A percentile compares a stretch with the other conserved stretches of the same genome.
These are phyloP conservation scores for Coleophoma eucalyptorum DNA, from an alignment of 2,329 filamentous ascomycete genomes.

Conservation along the genomic window DNA sequence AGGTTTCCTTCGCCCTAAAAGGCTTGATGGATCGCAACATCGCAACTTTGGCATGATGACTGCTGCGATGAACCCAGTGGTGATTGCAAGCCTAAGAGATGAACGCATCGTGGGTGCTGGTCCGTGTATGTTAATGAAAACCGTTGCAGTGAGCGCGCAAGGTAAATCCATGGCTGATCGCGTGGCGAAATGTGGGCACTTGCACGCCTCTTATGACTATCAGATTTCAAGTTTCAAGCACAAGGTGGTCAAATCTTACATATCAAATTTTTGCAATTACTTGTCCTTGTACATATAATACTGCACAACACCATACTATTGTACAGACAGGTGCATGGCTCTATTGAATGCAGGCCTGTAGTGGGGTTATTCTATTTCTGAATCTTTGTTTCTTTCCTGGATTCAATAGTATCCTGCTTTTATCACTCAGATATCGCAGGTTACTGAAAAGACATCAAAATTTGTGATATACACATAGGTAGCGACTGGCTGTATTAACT, in stretches of 20 bases:
- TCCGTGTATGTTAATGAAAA: background rate
- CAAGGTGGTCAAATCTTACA: background rate
- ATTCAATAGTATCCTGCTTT: no score
- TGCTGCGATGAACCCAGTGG: background rate
- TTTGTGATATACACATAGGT: no score
- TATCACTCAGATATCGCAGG: no score
- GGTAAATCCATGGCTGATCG: background rate
- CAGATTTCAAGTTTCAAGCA: background rate
- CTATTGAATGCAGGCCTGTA: no score
- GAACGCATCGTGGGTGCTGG: no score
- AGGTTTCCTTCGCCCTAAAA: background rate
- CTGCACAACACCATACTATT: no score
- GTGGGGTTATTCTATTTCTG: no score
- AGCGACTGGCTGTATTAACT: no score
- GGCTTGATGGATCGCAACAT: background rate
- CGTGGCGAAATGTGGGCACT: background rate
- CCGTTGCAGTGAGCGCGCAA: background rate
- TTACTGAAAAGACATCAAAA: no score
- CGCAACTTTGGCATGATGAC: background rate
- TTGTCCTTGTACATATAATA: no score
- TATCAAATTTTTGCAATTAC: background rate
- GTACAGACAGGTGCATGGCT: no score
- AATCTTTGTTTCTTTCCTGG: no score
- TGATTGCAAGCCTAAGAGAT: background rate
- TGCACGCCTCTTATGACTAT: background rate